Evolutionary conservation across 2,329 filamentous ascomycete genomes (phyloP), one percentile per base, ranked within the genome.

Genomic region (Ascochyta rabiei): DNA sequence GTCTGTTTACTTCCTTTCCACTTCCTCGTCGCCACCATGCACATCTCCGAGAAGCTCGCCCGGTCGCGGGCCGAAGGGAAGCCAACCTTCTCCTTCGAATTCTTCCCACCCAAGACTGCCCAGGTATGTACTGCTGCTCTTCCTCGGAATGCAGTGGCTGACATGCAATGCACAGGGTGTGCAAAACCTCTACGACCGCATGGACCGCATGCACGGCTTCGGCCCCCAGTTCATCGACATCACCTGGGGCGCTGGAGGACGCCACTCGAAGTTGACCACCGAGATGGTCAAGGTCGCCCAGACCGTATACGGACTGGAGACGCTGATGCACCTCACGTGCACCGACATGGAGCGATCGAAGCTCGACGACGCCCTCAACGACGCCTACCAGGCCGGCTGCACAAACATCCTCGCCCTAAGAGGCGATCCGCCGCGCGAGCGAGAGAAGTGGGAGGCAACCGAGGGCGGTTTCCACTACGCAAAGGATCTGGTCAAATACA

Each of bases 231-330:
- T 99, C 81, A 92, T 99, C 75, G 95, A 99, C 77, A 89, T 99
- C 71, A 99, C 95, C 60, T 99, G 95, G 95, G 96, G 96, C 61
- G 95, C 95, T 47, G 95, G 95, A 65, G 95, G 95, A 42, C 88
- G 90, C 63, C 86, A 95, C 66, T 95, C 93, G 50, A 89, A 96
- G 72, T 80, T 99, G 69, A 99, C 95, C 37, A 93, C 90, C 77
- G 95, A 99, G 75, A 99, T 99, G 93, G 93, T 99, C 63, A 88
- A 90, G 64, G 92, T 96, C 63, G 92, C 95, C 39, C 95, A 99
- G 78, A 90, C 91, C 16, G 92, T 95, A 61, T 96, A 97, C 72
- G 95, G 95, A 16, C 84, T 99, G 60, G 95, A 99, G 80, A 98
- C 95, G 7, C 98, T 93, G 78, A 99, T 99, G 95, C 95, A 99